Base-by-base conservation (phyloP, 1,284 basidiomycete genomes). In the Takashimella koratensis region DNA sequence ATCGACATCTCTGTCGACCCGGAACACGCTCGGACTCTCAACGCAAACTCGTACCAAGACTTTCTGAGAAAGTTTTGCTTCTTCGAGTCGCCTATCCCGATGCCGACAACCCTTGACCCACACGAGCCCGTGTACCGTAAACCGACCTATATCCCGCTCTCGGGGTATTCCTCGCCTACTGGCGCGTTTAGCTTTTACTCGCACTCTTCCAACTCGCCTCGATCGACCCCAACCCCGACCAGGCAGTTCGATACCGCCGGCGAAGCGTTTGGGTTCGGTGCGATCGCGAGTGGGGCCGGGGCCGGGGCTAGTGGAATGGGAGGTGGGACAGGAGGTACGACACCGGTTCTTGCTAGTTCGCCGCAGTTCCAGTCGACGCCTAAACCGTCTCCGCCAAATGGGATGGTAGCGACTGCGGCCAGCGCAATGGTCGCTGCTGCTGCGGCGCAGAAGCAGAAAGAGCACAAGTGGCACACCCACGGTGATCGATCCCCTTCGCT, bases 61-160 rank as follows among this genome's bases (percentile, higher is more conserved):
- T 74, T 76, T 50, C 59, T 76, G 11, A 67, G 71, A 54, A 71
- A 70, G 51, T 76, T 74, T 56, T 76, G 75, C 60, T 76, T 76
- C 64, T 76, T 75, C 69, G 69, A 74, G 50, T 70, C 69, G 13
- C 72, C 72, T 0, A 36, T 36, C 30, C 46, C 57, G 12, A 58
- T 58, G 56, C 66, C 65, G 1, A 62, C 64, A 3, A 55, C 40
- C 36, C 59, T 65, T 24, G 45, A 36, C 16, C 30, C 30, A 16
- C 30, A 60, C 19, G 64, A 62, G 10, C 49, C 59, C 2, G 43
- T 56, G 1, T 56, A 61, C 51, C 49, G 43, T 41, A 58, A 60
- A 26, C 61, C 59, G 10, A 49, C 53, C 12, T 63, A 45, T 47
- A 53, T 62, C 23, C 26, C 43, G 12, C 41, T 58, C n/a, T 53